Evolutionary conservation across 2,329 filamentous ascomycete species (phyloP).

Genomic region (Phoma sp.): DNA sequence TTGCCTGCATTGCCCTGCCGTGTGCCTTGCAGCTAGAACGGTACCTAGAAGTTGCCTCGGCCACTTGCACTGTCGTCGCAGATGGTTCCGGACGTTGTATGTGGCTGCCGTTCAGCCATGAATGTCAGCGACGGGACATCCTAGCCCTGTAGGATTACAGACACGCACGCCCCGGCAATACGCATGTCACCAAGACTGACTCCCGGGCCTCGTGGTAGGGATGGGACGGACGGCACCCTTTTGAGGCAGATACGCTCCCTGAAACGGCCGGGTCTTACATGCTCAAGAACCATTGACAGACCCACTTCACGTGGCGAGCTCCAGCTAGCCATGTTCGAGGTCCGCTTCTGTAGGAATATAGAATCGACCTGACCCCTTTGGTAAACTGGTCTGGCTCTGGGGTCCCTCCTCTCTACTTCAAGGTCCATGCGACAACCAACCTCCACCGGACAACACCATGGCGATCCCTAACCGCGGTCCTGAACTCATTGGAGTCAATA

Average conservation of each 20-base stretch:
- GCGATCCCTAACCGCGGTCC: slow-evolving; percentile 42
- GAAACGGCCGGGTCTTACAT: slow-evolving; percentile 28
- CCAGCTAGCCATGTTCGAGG: slow-evolving; percentile 20
- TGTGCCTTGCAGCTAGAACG: slow-evolving; percentile 12
- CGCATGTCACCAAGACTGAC: slow-evolving; percentile 3
- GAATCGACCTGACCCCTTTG: slow-evolving; percentile 24
- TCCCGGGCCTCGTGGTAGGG: slow-evolving; percentile 1
- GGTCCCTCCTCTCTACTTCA: slow-evolving; percentile 8
- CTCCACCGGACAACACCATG: slow-evolving; percentile 26
- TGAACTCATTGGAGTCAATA: slow-evolving; percentile 39
- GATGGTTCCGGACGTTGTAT: background rate
- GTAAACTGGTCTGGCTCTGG: slow-evolving; percentile 2
- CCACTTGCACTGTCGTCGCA: background rate
- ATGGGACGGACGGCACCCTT: slow-evolving; percentile 20
- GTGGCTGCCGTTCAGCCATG: background rate
- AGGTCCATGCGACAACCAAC: slow-evolving; percentile 11
- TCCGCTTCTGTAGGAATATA: slow-evolving; percentile 21
- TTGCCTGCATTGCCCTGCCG: slow-evolving; percentile 1
- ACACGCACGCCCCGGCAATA: background rate
- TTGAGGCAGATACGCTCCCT: slow-evolving; percentile 20
- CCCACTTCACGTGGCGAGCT: slow-evolving; percentile 31
- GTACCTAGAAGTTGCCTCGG: background rate
- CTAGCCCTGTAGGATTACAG: background rate
- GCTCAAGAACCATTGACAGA: slow-evolving; percentile 20
- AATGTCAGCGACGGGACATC: background rate